Conservation (phyloP, 1,139 yeast species). For the Sugiyamaella paludigena region DNA sequence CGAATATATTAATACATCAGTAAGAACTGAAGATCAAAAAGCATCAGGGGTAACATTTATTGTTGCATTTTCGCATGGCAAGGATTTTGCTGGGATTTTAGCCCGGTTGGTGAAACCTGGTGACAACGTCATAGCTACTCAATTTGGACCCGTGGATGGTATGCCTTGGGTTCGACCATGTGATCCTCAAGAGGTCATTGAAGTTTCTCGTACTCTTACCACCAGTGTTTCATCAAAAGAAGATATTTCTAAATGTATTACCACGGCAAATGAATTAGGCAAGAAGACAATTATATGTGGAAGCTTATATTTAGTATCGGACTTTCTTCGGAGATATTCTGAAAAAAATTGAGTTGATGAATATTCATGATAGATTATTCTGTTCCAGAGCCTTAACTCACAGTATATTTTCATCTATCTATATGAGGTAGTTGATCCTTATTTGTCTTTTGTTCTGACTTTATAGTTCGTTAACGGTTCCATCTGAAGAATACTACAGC, state of each 20-base stretch:
- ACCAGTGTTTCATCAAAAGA: slow-evolving; percentile 17
- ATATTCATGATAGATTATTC: no score
- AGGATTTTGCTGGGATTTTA: slow-evolving; percentile 54
- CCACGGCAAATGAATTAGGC: not conserved
- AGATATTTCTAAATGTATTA: not conserved
- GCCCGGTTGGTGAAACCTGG: slow-evolving; percentile 47
- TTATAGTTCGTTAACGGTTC: no score
- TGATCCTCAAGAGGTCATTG: slow-evolving; percentile 42
- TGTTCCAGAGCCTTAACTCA: no score
- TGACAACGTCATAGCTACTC: slow-evolving; percentile 61
- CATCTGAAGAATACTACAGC: no score
- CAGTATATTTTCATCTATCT: no score
- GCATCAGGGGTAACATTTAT: slow-evolving; percentile 49
- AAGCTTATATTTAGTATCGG: slow-evolving; percentile 72
- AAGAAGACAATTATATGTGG: slow-evolving; percentile 64
- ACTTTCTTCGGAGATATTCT: slow-evolving; percentile 48
- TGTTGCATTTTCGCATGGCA: slow-evolving; percentile 74
- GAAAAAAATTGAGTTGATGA: no score
- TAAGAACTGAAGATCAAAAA: slow-evolving; percentile 35
- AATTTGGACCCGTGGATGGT: slow-evolving; percentile 68
- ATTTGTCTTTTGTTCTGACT: no score
- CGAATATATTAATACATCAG: slow-evolving; percentile 39
- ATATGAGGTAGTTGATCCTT: no score
- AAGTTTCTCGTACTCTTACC: slow-evolving; percentile 20
- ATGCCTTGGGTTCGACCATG: slow-evolving; percentile 88